Evolutionary conservation across 1,284 basidiomycete genomes (phyloP).

Genomic region (Cutaneotrichosporon mucoides): DNA sequence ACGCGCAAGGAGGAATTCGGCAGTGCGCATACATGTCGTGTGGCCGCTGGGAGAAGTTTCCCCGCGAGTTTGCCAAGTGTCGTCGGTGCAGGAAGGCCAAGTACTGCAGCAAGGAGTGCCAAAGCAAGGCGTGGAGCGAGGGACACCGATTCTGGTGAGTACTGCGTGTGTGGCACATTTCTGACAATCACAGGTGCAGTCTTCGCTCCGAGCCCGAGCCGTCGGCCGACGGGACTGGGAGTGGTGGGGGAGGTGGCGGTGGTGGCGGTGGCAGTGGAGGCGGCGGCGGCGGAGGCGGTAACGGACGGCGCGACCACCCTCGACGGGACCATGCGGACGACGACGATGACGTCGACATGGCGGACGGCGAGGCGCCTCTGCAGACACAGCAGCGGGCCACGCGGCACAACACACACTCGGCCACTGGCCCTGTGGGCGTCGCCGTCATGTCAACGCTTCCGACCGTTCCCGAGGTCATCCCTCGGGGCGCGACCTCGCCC

Average conservation of each 20-base stretch:
- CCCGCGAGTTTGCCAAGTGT: constrained; percentile 96
- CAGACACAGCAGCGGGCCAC: constrained; percentile 3
- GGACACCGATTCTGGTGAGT: constrained; percentile 71
- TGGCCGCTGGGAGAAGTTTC: constrained; percentile 88
- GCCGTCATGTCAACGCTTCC: constrained; percentile 1
- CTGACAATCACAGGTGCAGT: constrained; percentile 25
- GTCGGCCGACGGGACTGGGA: constrained; percentile 7
- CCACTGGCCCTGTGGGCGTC: background rate
- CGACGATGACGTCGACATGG: constrained; percentile 12
- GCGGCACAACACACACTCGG: background rate
- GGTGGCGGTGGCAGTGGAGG: constrained; percentile 10
- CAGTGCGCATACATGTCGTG: constrained; percentile 99
- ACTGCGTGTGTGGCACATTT: background rate
- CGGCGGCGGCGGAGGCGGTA: constrained; percentile 16
- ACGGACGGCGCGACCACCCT: constrained; percentile 5
- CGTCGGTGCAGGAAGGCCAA: constrained; percentile 94
- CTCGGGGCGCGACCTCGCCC: background rate
- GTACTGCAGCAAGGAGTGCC: constrained; percentile 97
- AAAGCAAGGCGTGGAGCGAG: constrained; percentile 94
- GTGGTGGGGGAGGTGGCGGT: constrained; percentile 12
- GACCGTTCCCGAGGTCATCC: background rate
- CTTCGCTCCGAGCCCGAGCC: constrained; percentile 31
- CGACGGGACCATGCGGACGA: constrained; percentile 15
- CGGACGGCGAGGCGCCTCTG: background rate
- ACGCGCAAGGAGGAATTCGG: constrained; percentile 81